These are phyloP conservation scores for Cryptococcus deneoformans DNA, from an alignment of 1,284 basidiomycete species.

Conservation along the genomic window DNA sequence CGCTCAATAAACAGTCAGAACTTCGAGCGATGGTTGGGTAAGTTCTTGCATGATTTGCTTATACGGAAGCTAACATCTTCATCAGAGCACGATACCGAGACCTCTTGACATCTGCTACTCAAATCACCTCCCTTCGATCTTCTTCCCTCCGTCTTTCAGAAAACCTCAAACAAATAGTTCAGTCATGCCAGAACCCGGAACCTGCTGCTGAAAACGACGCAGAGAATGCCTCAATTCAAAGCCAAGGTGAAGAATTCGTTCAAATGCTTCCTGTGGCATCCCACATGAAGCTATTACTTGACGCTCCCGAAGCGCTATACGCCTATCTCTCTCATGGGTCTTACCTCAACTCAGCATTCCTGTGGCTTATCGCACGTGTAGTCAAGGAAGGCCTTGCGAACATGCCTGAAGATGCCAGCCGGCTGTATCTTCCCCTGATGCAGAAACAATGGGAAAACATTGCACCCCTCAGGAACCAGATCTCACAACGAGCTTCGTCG, in stretches of 20 bases:
- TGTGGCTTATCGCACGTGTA: conserved; percentile 79
- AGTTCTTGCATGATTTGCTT: conserved; percentile 49
- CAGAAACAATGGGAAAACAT: conserved; percentile 88
- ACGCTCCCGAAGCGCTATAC: conserved; percentile 66
- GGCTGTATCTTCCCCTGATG: conserved; percentile 67
- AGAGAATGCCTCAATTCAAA: conserved; percentile 9
- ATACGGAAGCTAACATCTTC: conserved; percentile 1
- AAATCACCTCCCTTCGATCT: conserved; percentile 63
- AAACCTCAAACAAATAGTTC: conserved; percentile 39
- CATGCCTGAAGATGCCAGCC: conserved; percentile 26
- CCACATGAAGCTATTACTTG: conserved; percentile 80
- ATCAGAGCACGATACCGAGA: conserved; percentile 89
- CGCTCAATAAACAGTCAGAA: conserved; percentile 86
- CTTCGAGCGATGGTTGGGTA: conserved; percentile 92
- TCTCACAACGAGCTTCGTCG: conserved; percentile 73
- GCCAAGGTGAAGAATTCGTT: conserved; percentile 52
- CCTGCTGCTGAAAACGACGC: conserved; percentile 7
- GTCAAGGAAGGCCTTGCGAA: conserved; percentile 52
- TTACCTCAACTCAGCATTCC: conserved; percentile 76
- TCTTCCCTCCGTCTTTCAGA: conserved; percentile 53
- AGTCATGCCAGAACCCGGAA: conserved; percentile 27
- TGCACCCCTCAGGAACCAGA: conserved; percentile 76
- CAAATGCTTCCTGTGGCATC: conserved; percentile 73
- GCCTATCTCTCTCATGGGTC: conserved; percentile 58
- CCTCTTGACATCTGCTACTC: conserved; percentile 82